Percentiles rank a stretch among this genome's conserved stretches.
phyloP scores from a whole-genome alignment of 441 rosid genomes.

The Flueggea neowawraea region DNA sequence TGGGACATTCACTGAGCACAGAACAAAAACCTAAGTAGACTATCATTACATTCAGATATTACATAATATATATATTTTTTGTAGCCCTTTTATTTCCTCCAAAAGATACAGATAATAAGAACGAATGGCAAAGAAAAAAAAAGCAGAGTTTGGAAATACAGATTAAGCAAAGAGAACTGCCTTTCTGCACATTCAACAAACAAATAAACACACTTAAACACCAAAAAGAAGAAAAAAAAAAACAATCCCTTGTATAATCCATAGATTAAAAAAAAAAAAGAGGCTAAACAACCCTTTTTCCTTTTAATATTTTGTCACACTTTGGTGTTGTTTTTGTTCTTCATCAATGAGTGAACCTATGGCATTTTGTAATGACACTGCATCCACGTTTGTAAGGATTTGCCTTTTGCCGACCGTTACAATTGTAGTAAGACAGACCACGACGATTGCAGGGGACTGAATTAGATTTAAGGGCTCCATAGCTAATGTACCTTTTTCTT shows the following conservation, averaged over 20 bases:
- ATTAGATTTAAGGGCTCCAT: constrained; percentile 33
- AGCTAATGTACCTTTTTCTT: constrained; percentile 37
- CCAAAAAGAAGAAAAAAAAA: neutral
- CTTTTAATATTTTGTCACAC: neutral
- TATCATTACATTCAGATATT: neutral
- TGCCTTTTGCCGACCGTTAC: constrained; percentile 28
- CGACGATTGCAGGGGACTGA: constrained; percentile 42
- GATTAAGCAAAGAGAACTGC: neutral
- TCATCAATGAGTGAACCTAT: constrained; percentile 32
- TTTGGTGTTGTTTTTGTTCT: neutral
- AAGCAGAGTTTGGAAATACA: neutral
- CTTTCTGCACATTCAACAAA: neutral
- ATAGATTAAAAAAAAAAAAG: neutral
- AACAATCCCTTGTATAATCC: neutral
- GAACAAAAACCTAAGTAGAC: neutral
- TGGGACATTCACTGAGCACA: neutral
- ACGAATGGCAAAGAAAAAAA: neutral
- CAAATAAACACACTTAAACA: neutral
- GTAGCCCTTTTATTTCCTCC: neutral
- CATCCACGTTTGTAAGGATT: constrained; percentile 65
- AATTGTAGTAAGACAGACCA: constrained; percentile 57
- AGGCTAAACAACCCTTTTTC: neutral
- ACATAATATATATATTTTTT: neutral
- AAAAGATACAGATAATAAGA: neutral
- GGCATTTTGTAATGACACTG: constrained; percentile 43